Evolutionary conservation across 352 stramenopile species (phyloP).

Genomic region (Chrysophaeum taylorii): DNA sequence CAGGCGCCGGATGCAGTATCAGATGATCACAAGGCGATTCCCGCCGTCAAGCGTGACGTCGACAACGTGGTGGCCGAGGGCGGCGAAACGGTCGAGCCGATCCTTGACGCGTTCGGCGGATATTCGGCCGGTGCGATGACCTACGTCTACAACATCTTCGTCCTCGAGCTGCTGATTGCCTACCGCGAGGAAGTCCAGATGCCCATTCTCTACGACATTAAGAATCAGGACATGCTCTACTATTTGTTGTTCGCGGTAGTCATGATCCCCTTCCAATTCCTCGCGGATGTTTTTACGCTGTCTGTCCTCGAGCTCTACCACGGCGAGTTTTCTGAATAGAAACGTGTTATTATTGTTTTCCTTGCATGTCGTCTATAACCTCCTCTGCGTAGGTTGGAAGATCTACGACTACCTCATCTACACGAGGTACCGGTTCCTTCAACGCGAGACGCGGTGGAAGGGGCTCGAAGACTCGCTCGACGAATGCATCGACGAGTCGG

Average conservation of each 20-base stretch:
- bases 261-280: constrained; percentile 85
- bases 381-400: constrained; percentile 90
- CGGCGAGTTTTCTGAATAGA: too few relatives aligned
- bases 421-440: constrained; percentile 82
- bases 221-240: constrained; percentile 92
- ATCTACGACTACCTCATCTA: constrained; percentile 95
- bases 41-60: constrained; percentile 38
- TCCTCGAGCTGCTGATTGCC: constrained; percentile 86
- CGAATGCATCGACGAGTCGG: constrained; percentile 88
- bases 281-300: constrained; percentile 85
- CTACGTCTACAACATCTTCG: constrained; percentile 80
- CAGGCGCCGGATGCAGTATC: too few relatives aligned
- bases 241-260: constrained; percentile 88
- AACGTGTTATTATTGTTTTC: too few relatives aligned
- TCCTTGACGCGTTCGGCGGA: constrained; percentile 80
- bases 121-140: constrained; percentile 78
- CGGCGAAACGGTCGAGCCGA: constrained; percentile 84
- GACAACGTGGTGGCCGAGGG: constrained; percentile 45
- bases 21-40: neutral
- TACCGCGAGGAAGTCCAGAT: constrained; percentile 84
- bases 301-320: constrained; percentile 87
- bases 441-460: constrained; percentile 90
- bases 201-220: constrained; percentile 85
- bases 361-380: too few relatives aligned
- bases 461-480: constrained; percentile 85